phyloP scores from a whole-genome alignment of 495 filamentous ascomycete genomes.

The Rostrohypoxylon terebratum region DNA sequence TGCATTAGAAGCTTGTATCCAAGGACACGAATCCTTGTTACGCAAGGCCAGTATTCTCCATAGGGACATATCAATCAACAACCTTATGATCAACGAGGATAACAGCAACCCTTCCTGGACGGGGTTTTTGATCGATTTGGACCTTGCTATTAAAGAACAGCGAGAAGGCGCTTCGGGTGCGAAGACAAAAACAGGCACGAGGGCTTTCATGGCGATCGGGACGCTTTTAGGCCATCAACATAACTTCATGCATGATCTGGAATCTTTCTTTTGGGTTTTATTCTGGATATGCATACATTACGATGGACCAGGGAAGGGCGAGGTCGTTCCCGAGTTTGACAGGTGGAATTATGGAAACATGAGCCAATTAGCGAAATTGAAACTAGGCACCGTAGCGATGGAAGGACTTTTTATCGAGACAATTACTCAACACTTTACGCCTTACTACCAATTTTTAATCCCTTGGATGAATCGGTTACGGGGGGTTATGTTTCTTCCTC shows the following conservation, averaged over 20 bases:
- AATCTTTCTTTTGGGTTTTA: slow-evolving; percentile 68
- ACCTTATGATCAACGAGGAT: slow-evolving; percentile 59
- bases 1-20: slow-evolving; percentile 54
- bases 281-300: slow-evolving; percentile 64
- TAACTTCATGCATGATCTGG: slow-evolving; percentile 61
- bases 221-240: slow-evolving; percentile 55
- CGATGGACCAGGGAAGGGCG: slow-evolving; percentile 42
- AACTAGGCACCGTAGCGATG: slow-evolving; percentile 38
- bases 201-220: slow-evolving; percentile 62
- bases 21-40: slow-evolving; percentile 55
- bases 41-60: no score
- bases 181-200: slow-evolving; percentile 57
- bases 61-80: no score
- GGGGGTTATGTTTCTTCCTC: slow-evolving; percentile 52
- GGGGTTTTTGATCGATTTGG: slow-evolving; percentile 56
- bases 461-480: slow-evolving; percentile 55
- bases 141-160: slow-evolving; percentile 54
- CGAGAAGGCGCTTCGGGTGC: slow-evolving; percentile 51
- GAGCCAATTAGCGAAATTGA: slow-evolving; percentile 28
- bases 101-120: slow-evolving; percentile 46
- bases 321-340: slow-evolving; percentile 37
- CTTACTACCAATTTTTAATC: slow-evolving; percentile 51
- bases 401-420: slow-evolving; percentile 46
- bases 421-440: slow-evolving; percentile 43
- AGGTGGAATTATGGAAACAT: slow-evolving; percentile 47